phyloP scores from a whole-genome alignment of 305 asterid genomes.

The Solanum aculeatissimum region DNA sequence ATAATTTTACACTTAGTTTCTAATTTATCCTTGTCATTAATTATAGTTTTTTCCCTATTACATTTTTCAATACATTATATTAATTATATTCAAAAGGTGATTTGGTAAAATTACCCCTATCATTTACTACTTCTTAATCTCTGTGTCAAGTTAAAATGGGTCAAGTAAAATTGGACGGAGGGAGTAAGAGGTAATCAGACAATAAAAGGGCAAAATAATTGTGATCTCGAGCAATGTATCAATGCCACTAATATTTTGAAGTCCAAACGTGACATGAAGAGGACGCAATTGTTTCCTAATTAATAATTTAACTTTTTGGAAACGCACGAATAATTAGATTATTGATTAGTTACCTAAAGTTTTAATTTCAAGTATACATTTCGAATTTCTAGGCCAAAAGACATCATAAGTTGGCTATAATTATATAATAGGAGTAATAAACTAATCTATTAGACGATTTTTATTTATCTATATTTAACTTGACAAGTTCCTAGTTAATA shows the following conservation, averaged over 20 bases:
- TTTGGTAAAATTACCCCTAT: no score
- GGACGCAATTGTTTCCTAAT: not conserved
- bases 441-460: no score
- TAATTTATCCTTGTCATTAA: no score
- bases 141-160: no score
- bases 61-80: no score
- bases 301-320: not conserved
- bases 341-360: not conserved
- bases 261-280: not conserved
- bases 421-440: not conserved
- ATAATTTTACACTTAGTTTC: no score
- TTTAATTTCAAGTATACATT: constrained; percentile 4
- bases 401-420: not conserved
- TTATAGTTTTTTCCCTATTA: no score
- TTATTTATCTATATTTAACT: no score
- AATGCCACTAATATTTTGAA: not conserved
- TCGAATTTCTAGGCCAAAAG: constrained; percentile 16
- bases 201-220: constrained; percentile 1
- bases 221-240: constrained; percentile 2
- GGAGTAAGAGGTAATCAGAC: not conserved
- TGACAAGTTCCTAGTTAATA: no score
- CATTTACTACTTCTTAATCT: no score
- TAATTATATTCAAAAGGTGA: no score
- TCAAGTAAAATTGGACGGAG: no score
- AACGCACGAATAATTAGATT: not conserved